Conservation (phyloP, 495 filamentous ascomycete species). For the Aspergillus wentii region DNA sequence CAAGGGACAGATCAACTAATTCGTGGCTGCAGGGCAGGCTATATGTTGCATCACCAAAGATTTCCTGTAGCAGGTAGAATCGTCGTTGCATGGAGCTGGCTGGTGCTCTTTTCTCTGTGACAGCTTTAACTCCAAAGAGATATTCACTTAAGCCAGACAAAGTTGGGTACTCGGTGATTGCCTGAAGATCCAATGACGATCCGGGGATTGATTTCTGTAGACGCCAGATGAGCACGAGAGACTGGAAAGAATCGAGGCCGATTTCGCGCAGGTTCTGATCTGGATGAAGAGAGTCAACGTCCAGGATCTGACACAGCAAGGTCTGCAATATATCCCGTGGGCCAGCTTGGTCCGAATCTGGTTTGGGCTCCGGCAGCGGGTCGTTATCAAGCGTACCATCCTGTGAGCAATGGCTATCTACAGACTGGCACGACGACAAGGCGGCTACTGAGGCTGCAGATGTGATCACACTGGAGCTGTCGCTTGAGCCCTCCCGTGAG, state of each 20-base stretch:
- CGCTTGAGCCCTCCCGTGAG: neutral
- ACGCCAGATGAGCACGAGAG: neutral
- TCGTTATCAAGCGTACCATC: neutral
- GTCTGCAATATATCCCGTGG: neutral
- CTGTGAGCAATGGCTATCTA: neutral
- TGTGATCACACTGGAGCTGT: neutral
- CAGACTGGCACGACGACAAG: neutral
- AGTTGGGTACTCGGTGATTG: neutral
- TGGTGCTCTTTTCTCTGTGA: neutral
- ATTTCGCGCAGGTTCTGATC: neutral
- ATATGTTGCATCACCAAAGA: neutral
- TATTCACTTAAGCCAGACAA: neutral
- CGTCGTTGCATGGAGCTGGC: neutral
- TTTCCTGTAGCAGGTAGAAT: neutral
- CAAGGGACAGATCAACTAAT: neutral
- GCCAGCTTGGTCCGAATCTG: neutral
- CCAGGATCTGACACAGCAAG: neutral
- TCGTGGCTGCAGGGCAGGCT: neutral
- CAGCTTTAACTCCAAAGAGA: neutral
- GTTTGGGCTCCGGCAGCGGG: neutral
- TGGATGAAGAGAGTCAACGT: neutral
- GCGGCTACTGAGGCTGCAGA: neutral
- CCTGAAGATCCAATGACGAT: neutral
- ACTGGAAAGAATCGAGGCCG: neutral
- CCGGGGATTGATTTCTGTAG: neutral